phyloP scores from a whole-genome alignment of 2,329 filamentous ascomycete genomes.

The Beauveria sp. region DNA sequence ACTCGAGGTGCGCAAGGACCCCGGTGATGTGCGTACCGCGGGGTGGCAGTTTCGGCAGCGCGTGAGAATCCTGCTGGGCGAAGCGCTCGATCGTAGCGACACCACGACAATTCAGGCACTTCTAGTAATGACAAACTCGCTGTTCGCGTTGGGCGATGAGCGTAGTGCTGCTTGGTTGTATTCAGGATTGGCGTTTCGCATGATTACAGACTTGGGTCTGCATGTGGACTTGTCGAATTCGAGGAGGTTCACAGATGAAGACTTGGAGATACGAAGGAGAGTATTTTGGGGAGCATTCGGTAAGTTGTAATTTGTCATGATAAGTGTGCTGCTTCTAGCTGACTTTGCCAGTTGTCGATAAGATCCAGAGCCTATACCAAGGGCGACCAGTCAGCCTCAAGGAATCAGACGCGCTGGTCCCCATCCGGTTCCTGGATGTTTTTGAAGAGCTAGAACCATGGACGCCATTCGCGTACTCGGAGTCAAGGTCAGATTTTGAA shows the following conservation, averaged over 20 bases:
- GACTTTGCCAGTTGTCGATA: neutral
- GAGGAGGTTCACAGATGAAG: neutral
- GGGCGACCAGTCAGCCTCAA: conserved; percentile 42
- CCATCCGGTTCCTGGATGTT: conserved; percentile 38
- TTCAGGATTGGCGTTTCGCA: conserved; percentile 46
- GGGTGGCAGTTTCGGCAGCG: conserved; percentile 39
- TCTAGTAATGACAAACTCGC: conserved; percentile 41
- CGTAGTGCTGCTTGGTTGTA: conserved; percentile 47
- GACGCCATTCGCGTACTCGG: conserved; percentile 25
- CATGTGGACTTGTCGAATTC: conserved; percentile 32
- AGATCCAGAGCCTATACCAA: conserved; percentile 34
- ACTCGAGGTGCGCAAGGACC: conserved; percentile 35
- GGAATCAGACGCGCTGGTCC: conserved; percentile 37
- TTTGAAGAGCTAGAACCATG: conserved; percentile 48
- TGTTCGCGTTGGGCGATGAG: conserved; percentile 43
- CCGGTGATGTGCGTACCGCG: conserved; percentile 37
- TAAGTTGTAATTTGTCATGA: conserved; percentile 1
- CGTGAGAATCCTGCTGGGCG: conserved; percentile 37
- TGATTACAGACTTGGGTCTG: conserved; percentile 48
- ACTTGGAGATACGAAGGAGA: conserved; percentile 33
- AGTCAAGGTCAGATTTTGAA: conserved; percentile 14
- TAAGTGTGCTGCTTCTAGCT: neutral
- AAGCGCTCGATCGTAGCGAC: conserved; percentile 21
- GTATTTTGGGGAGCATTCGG: conserved; percentile 38
- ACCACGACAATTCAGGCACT: conserved; percentile 49